Evolutionary conservation across 495 filamentous ascomycete genomes (phyloP), one percentile per base, ranked within the genome.

Genomic region (Rusavskia elegans): DNA sequence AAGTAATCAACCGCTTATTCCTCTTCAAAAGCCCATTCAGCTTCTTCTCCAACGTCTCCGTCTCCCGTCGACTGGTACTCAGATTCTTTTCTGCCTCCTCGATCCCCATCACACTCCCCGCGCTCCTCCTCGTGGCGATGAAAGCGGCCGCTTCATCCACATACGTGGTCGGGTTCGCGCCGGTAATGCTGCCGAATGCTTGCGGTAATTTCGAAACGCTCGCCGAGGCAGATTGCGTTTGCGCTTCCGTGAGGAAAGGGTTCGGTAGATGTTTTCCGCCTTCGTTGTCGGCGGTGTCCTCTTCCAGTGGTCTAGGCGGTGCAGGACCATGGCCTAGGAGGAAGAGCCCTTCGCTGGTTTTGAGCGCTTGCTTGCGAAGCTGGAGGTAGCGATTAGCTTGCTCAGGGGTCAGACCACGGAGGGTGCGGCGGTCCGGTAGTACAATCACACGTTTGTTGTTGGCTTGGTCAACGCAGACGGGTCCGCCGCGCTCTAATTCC

Each of bases 331-430:
- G 48, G 14, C 30, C 30, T 16, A 23, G 3, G 17, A 20, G 14
- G 25, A 45, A 30, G 23, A 52, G 50, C 11, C 17, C 11, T 27
- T 44, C 11, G 45, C n/a, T 48, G 50, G 48, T 37, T 50, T 45
- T 35, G 16, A 62, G 35, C 4, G 50, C 27, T 16, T 66, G 72
- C 53, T 77, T 72, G 64, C 95, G 86, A 0, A 94, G 72, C 49
- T 78, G 71, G 14, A 96, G 67, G 53, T 85, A 90, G 9, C 82
- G 76, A 21, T 83, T 73, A 55, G 94, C 87, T 60, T 93, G 85
- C 29, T 85, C 82, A 14, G 72, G 61, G 11, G 76, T 82, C 20
- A 98, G 69, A 55, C 87, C 86, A 37, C 79, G 79, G 27, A 96
- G 71, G 50, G 84, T 82, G 51, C 82, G 79, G 4, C 88, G 87